Conservation (phyloP, 345 rosid species). For the Eucalyptus marginata region DNA sequence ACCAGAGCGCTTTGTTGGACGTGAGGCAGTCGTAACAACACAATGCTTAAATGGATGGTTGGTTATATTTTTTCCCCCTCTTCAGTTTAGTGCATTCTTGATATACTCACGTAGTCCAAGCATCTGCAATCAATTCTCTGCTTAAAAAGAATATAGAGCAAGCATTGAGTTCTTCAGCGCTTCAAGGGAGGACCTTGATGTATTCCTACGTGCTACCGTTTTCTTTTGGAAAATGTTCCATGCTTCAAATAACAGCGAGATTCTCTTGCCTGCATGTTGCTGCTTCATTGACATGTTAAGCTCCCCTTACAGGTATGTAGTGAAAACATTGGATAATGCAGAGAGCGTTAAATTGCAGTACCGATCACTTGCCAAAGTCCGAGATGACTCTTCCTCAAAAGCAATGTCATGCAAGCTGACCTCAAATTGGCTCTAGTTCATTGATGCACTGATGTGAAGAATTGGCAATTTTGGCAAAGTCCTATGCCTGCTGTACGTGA, state of each 20-base stretch:
- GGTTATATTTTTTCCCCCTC: conserved; percentile 1
- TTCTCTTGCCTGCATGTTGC: neutral
- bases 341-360: conserved; percentile 90
- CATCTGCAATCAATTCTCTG: neutral
- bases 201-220: neutral
- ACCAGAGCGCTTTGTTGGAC: conserved; percentile 86
- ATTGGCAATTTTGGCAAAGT: neutral
- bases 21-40: conserved; percentile 82
- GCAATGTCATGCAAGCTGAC: conserved; percentile 33
- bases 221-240: neutral
- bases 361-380: conserved; percentile 70
- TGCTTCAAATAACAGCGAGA: neutral
- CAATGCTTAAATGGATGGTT: conserved; percentile 98
- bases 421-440: neutral
- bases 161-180: neutral
- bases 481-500: neutral
- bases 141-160: neutral
- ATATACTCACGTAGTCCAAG: neutral
- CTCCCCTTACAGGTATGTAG: conserved; percentile 58
- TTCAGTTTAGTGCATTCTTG: neutral
- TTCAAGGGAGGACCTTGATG: neutral
- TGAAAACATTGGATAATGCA: conserved; percentile 84
- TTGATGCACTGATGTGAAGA: neutral
- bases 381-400: conserved; percentile 26
- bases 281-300: neutral